These are phyloP conservation scores for Lasiosphaeria miniovina DNA, from an alignment of 495 filamentous ascomycete genomes.

Conservation along the genomic window DNA sequence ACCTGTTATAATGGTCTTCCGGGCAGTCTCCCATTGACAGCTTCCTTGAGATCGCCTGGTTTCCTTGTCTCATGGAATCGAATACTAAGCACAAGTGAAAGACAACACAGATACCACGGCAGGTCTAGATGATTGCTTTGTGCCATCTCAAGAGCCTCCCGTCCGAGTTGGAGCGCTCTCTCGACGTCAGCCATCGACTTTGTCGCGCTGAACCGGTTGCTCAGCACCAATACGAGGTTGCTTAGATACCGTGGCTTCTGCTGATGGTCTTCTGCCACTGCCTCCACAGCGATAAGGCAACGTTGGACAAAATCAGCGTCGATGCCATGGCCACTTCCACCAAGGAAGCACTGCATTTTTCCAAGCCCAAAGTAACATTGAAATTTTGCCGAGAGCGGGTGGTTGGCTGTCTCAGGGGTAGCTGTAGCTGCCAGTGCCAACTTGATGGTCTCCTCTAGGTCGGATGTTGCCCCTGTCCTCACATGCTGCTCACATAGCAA, in stretches of 20 bases:
- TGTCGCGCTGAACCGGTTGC: not conserved
- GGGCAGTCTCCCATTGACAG: not conserved
- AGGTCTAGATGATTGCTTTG: not conserved
- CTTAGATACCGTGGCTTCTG: not conserved
- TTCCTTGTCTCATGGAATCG: not conserved
- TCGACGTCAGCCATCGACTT: not conserved
- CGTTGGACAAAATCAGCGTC: not conserved
- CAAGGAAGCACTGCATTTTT: not conserved
- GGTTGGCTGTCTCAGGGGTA: not conserved
- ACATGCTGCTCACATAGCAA: not conserved
- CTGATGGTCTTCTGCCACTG: not conserved
- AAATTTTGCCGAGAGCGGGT: not conserved
- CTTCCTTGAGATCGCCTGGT: not conserved
- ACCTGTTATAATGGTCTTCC: not conserved
- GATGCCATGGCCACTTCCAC: not conserved
- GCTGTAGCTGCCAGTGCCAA: not conserved
- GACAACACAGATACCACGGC: not conserved
- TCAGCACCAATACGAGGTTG: not conserved
- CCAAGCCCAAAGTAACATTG: not conserved
- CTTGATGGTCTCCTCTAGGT: not conserved
- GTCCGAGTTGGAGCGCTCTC: not conserved
- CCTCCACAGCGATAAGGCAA: not conserved
- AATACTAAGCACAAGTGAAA: not conserved
- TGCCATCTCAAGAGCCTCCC: not conserved
- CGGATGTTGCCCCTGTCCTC: not conserved